phyloP scores from a whole-genome alignment of 257 asterid genomes.

The Dorcoceras hygrometricum region DNA sequence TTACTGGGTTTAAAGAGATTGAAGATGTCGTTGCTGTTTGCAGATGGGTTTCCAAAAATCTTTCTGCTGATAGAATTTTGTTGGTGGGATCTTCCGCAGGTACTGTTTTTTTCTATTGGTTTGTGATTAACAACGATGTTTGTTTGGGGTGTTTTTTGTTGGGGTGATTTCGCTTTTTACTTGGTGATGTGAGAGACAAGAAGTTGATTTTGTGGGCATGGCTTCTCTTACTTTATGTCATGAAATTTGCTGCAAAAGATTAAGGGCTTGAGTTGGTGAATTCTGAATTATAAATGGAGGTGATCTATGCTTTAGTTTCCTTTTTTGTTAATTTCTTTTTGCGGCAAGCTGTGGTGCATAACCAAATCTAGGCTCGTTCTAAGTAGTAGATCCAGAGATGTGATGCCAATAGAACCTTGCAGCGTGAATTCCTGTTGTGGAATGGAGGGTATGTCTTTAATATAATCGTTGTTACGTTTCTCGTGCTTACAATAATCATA shows the following conservation, averaged over 20 bases:
- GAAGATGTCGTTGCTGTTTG: constrained; percentile 50
- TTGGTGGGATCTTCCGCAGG: constrained; percentile 65
- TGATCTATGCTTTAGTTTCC: constrained; percentile 1
- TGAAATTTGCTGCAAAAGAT: background rate
- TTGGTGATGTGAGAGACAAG: background rate
- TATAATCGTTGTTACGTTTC: too few species aligned
- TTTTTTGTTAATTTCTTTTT: background rate
- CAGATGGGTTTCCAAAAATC: constrained; percentile 39
- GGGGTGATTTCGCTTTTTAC: background rate
- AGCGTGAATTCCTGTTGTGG: too few species aligned
- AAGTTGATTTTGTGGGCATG: background rate
- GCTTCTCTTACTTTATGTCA: background rate
- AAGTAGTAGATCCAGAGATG: background rate
- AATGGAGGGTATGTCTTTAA: too few species aligned
- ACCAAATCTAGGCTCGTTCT: background rate
- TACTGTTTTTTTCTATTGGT: constrained; percentile 9
- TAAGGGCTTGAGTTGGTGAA: background rate
- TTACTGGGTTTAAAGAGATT: constrained; percentile 44
- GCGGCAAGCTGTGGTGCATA: too few species aligned
- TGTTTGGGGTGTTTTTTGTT: background rate
- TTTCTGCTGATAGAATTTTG: constrained; percentile 28
- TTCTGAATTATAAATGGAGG: background rate
- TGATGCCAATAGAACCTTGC: too few species aligned
- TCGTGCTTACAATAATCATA: too few species aligned
- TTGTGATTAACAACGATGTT: background rate